Evolutionary conservation across 148 eudicot species (phyloP).

Genomic region (Rhododendron griersonianum): DNA sequence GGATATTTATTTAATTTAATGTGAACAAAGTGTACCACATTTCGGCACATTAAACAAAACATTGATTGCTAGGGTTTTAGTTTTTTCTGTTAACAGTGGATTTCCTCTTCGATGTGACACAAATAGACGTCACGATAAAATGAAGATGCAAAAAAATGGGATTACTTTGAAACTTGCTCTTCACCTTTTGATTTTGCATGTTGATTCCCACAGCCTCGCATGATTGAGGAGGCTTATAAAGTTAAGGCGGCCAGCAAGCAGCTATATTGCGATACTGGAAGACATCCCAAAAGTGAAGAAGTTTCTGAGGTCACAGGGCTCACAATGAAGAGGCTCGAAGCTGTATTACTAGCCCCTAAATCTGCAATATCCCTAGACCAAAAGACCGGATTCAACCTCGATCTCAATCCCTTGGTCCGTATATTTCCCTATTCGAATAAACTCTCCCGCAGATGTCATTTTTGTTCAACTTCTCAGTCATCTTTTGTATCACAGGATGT

Average conservation of each 20-base stretch:
- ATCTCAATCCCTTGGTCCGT: slow-evolving; percentile 71
- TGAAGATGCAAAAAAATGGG: background rate
- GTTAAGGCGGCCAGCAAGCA: slow-evolving; percentile 77
- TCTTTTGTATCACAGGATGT: slow-evolving; percentile 38
- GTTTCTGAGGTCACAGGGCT: slow-evolving; percentile 89
- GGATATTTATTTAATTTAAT: background rate
- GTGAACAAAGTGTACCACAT: background rate
- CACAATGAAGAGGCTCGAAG: slow-evolving; percentile 71
- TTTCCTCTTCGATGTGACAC: background rate
- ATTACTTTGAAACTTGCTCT: background rate
- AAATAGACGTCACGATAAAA: background rate
- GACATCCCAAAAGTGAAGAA: slow-evolving; percentile 68
- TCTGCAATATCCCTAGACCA: slow-evolving; percentile 90
- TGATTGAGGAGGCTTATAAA: slow-evolving; percentile 75
- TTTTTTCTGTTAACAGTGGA: background rate
- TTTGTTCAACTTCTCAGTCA: background rate
- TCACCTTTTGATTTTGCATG: slow-evolving; percentile 1
- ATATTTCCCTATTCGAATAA: background rate
- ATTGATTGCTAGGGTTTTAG: background rate
- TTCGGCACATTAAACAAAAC: background rate
- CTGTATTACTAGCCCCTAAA: slow-evolving; percentile 75
- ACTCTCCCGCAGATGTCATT: background rate
- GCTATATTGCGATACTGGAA: slow-evolving; percentile 62
- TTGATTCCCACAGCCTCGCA: slow-evolving; percentile 52
- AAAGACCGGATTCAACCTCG: slow-evolving; percentile 52